Percentiles rank a stretch among this genome's conserved stretches.
These are phyloP conservation scores for Nasturtium officinale DNA, from an alignment of 345 rosid genomes.

Conservation along the genomic window DNA sequence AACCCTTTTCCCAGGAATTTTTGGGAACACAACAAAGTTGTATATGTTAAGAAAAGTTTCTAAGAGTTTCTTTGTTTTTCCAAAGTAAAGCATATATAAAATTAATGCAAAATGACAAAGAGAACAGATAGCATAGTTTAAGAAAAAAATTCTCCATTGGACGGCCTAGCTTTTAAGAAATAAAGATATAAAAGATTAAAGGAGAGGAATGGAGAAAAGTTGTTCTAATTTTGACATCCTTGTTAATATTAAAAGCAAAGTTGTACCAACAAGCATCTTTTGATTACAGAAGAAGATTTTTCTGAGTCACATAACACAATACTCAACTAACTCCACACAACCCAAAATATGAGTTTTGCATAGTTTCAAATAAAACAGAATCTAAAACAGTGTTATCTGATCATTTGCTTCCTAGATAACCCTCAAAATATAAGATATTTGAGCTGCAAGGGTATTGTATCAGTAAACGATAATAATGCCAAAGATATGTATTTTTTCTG, in stretches of 20 bases:
- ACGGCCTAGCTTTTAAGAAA: not conserved
- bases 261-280: not conserved
- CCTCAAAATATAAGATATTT: not conserved
- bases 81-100: slow-evolving; percentile 23
- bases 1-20: not conserved
- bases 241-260: slow-evolving; percentile 1
- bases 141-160: slow-evolving; percentile 4
- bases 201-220: slow-evolving; percentile 17
- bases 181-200: slow-evolving; percentile 1
- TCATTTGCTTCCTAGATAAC: not conserved
- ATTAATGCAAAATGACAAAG: slow-evolving; percentile 15
- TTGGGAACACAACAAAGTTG: slow-evolving; percentile 12
- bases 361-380: not conserved
- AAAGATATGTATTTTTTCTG: not conserved
- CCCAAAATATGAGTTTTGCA: not conserved
- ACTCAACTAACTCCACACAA: not conserved
- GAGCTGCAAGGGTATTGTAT: not conserved
- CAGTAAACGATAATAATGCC: not conserved
- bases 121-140: slow-evolving; percentile 19
- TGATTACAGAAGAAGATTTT: not conserved
- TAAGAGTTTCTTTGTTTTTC: not conserved
- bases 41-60: not conserved
- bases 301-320: slow-evolving; percentile 1
- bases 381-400: not conserved
- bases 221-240: slow-evolving; percentile 1